Evolutionary conservation across 352 stramenopile species (phyloP).

Genomic region (Phytophthora parvispora): DNA sequence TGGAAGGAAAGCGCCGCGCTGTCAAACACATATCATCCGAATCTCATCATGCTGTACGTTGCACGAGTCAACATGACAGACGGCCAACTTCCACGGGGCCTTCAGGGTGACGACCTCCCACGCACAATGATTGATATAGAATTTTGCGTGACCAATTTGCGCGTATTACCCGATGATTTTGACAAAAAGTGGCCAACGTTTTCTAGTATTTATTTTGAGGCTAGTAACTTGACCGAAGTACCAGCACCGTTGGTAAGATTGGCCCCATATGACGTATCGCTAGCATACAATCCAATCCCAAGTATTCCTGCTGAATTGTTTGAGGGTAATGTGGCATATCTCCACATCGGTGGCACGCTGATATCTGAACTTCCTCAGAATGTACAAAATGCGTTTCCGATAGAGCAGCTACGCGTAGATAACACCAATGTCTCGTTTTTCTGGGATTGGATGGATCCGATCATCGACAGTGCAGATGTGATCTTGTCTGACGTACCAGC

Average conservation of each 20-base stretch:
- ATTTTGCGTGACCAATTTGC: constrained; percentile 1
- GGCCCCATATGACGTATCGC: neutral
- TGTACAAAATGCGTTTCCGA: neutral
- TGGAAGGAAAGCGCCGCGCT: constrained; percentile 39
- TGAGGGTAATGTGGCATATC: neutral
- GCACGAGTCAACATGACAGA: neutral
- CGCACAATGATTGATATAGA: neutral
- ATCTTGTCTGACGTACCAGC: neutral
- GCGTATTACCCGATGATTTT: neutral
- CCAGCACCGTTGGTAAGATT: neutral
- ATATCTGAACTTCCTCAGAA: neutral
- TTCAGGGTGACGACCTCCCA: neutral
- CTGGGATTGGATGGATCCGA: neutral
- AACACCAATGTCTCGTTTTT: neutral
- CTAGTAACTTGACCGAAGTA: neutral
- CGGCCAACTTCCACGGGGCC: neutral
- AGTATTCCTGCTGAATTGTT: neutral
- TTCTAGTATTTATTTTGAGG: neutral
- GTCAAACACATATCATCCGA: constrained; percentile 36
- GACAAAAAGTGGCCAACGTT: neutral
- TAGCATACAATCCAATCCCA: neutral
- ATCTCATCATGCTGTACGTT: constrained; percentile 5
- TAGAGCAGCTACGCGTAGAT: neutral
- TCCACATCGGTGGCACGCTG: neutral
- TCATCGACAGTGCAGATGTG: neutral